Evolutionary conservation across 768 basidiomycete genomes (phyloP).

Genomic region (Hygrocybe coccinea): DNA sequence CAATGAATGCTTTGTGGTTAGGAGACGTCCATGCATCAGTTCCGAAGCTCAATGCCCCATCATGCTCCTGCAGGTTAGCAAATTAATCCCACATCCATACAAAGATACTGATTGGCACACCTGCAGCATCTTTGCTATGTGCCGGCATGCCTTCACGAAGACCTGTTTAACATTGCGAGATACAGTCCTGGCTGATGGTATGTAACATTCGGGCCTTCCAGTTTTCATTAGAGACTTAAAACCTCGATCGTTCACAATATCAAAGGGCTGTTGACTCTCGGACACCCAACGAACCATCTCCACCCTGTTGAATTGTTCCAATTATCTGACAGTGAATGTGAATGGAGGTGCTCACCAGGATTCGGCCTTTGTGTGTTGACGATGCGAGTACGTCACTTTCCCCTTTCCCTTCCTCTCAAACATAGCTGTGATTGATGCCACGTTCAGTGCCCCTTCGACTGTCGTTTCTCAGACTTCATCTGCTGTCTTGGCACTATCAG

Average conservation of each 20-base stretch:
- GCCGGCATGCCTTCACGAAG: conserved; percentile 17
- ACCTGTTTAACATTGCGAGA: conserved; percentile 27
- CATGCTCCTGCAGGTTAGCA: conserved; percentile 21
- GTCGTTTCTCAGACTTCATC: conserved; percentile 6
- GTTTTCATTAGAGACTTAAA: conserved; percentile 33
- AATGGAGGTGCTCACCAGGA: conserved; percentile 14
- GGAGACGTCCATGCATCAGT: conserved; percentile 16
- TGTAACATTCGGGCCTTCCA: conserved; percentile 29
- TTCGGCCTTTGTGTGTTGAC: conserved; percentile 23
- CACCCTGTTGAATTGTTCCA: conserved; percentile 14
- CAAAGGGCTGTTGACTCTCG: conserved; percentile 29
- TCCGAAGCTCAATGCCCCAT: conserved; percentile 28
- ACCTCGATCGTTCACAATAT: conserved; percentile 28
- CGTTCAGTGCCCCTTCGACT: conserved; percentile 5
- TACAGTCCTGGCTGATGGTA: conserved; percentile 30
- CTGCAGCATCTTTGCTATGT: conserved; percentile 26
- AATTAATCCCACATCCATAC: background rate
- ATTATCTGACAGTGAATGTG: background rate
- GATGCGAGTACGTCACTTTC: conserved; percentile 27
- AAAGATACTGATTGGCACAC: conserved; percentile 11
- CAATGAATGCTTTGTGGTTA: conserved; percentile 13
- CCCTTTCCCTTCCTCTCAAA: conserved; percentile 30
- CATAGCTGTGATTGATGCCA: conserved; percentile 22
- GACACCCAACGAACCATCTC: conserved; percentile 35
- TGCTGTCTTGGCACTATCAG: conserved; percentile 1